Evolutionary conservation across 768 basidiomycete genomes (phyloP), one percentile per base, ranked within the genome.

Genomic region (Lyophyllum atratum): DNA sequence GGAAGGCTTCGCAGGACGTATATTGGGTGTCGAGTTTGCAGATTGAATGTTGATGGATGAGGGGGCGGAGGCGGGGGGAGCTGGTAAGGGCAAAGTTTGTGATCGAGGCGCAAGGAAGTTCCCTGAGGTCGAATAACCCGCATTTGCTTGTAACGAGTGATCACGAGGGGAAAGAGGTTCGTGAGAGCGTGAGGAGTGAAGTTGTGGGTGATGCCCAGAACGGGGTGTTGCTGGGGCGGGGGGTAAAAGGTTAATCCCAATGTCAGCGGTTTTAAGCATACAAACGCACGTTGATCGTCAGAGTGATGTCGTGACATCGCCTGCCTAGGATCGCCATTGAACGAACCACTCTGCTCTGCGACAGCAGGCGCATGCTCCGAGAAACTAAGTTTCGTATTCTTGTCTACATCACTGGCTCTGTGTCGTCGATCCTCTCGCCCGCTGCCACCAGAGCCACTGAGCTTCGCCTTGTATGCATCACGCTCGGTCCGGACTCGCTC

Each of bases 401-500:
- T 63, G 25, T 69, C 65, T 11, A 17, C 49, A 24, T 64, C 59
- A 21, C 61, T 62, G 10, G 57, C 51, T 59, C 70, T 72, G 43
- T 70, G 66, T 22, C 68, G 69, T 51, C 65, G 73, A 47, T 71
- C 75, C 49, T 56, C 62, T 58, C 50, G 65, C 55, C 51, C 59
- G 55, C 54, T 63, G 22, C 61, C 68, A 25, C 60, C 64, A 22
- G 74, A 56, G 46, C 70, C 68, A 25, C 63, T 56, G 8, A 79
- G 66, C 64, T 83, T 85, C 44, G 70, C 69, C 69, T 78, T 89
- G 76, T 80, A 89, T 9, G 79, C 68, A 66, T 95, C 93, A 17
- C 94, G 83, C 69, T 96, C 94, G 11, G 76, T 76, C 14, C 94
- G 80, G 49, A 96, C 82, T 53, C 94, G 84, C 62, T 95, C 93